Conservation (phyloP, 2,329 filamentous ascomycete species). For the Zasmidium citrigriseum region DNA sequence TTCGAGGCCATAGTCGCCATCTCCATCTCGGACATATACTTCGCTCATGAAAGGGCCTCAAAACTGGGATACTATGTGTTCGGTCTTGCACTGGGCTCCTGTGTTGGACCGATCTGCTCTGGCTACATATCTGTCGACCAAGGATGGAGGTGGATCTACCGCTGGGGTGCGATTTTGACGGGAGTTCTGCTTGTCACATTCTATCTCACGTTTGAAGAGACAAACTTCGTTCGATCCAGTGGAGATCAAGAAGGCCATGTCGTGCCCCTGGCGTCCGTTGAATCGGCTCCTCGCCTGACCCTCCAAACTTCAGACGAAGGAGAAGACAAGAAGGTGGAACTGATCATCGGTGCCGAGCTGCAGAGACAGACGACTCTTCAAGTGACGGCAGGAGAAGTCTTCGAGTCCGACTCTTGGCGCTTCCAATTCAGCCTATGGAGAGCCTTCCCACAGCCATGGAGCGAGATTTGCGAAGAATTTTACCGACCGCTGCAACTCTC, state of each 20-base stretch:
- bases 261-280: no score
- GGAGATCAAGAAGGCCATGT: no score
- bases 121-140: neutral
- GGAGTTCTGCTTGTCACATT: neutral
- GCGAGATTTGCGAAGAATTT: constrained; percentile 4
- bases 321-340: no score
- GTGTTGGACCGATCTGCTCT: neutral
- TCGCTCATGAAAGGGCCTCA: neutral
- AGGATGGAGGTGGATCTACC: neutral
- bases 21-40: neutral
- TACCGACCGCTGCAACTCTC: constrained; percentile 4
- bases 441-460: constrained; percentile 38
- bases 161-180: neutral
- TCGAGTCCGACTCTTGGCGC: constrained; percentile 2
- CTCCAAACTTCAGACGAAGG: no score
- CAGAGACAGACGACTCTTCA: neutral
- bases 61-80: neutral
- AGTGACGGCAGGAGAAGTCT: constrained; percentile 8
- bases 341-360: neutral
- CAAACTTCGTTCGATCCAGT: neutral
- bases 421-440: constrained; percentile 53
- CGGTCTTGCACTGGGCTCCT: neutral
- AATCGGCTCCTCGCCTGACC: no score
- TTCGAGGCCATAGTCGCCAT: neutral
- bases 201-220: neutral